These are phyloP conservation scores for Colletotrichum tropicicola DNA, from an alignment of 2,329 filamentous ascomycete species.

Conservation along the genomic window DNA sequence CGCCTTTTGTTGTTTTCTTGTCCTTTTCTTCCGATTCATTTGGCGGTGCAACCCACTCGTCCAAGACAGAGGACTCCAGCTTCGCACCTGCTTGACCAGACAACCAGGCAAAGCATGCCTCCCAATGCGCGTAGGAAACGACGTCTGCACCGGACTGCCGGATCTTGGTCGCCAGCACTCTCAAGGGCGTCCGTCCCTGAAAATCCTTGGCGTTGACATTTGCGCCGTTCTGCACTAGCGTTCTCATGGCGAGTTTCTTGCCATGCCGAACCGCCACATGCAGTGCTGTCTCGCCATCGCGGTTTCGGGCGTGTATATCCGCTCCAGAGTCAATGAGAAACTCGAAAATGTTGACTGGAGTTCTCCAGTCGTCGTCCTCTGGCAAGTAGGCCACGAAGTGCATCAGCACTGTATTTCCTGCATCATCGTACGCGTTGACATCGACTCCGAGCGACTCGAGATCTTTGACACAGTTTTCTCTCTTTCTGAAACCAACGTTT, in stretches of 20 bases:
- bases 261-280: conserved; percentile 63
- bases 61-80: not conserved
- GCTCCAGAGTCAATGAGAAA: not conserved
- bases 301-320: conserved; percentile 57
- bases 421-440: not conserved
- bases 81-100: not conserved
- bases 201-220: conserved; percentile 55
- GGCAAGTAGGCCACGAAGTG: not conserved
- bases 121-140: not conserved
- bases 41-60: not conserved
- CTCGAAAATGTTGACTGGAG: not conserved
- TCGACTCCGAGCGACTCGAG: not conserved
- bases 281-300: conserved; percentile 62
- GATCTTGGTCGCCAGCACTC: not conserved
- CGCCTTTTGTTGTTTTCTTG: no score
- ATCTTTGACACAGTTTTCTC: not conserved
- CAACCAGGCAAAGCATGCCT: not conserved
- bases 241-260: conserved; percentile 58
- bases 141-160: not conserved
- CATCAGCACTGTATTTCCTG: not conserved
- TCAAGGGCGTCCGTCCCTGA: not conserved
- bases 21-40: no score
- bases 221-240: conserved; percentile 55
- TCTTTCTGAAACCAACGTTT: not conserved
- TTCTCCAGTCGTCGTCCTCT: not conserved